Conservation (phyloP, 2,329 filamentous ascomycete genomes). For the Monilinia polystroma region DNA sequence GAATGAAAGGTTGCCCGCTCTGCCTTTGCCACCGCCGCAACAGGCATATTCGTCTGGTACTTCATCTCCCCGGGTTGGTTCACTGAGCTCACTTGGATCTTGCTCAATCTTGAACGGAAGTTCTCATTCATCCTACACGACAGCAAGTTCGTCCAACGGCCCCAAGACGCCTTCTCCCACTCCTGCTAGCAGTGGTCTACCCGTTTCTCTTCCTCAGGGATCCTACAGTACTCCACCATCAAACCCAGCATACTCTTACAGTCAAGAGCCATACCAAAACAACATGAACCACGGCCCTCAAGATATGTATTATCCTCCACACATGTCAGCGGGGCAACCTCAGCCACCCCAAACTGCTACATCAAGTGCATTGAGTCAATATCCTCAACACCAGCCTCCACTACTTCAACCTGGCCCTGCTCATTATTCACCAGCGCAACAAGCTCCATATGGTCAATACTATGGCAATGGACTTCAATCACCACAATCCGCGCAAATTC, state of each 20-base stretch:
- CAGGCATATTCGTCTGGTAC: conserved; percentile 65
- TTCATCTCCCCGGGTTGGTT: conserved; percentile 74
- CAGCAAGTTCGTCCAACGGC: conserved; percentile 54
- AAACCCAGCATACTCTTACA: conserved; percentile 45
- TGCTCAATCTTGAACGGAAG: conserved; percentile 52
- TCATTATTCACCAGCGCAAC: conserved; percentile 60
- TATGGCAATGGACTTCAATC: conserved; percentile 78
- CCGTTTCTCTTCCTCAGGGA: conserved; percentile 44
- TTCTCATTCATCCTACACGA: conserved; percentile 56
- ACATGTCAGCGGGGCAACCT: conserved; percentile 75
- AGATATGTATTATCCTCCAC: conserved; percentile 82
- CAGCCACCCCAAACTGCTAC: conserved; percentile 75
- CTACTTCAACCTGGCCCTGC: conserved; percentile 70
- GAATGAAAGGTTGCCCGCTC: conserved; percentile 70
- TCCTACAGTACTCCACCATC: conserved; percentile 40
- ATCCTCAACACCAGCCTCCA: conserved; percentile 72
- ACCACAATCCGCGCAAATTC: conserved; percentile 67
- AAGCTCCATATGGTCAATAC: conserved; percentile 61
- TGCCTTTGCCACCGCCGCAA: conserved; percentile 66
- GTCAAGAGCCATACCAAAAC: conserved; percentile 44
- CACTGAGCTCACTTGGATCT: conserved; percentile 61
- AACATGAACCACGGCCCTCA: conserved; percentile 79
- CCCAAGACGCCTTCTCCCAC: conserved; percentile 78
- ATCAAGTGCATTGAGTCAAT: conserved; percentile 70
- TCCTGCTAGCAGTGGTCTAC: conserved; percentile 49